These are phyloP conservation scores for Bolboschoenus planiculmis DNA, from an alignment of 176 grass and related monocot genomes.

Conservation along the genomic window DNA sequence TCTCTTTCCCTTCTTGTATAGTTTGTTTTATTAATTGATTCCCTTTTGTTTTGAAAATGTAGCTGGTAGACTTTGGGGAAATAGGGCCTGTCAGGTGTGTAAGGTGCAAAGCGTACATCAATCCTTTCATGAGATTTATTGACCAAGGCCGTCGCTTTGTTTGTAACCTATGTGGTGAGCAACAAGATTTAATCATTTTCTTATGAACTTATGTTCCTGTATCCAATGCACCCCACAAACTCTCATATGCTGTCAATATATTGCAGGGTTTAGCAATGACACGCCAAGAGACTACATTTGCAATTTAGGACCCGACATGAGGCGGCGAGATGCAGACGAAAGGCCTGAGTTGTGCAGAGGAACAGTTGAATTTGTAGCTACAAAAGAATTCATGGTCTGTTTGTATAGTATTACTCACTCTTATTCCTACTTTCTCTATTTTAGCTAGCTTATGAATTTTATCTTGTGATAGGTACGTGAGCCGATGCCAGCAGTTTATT, in stretches of 20 bases:
- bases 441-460: slow-evolving; percentile 16
- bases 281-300: slow-evolving; percentile 93
- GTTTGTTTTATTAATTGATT: slow-evolving; percentile 10
- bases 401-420: slow-evolving; percentile 10
- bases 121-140: slow-evolving; percentile 89
- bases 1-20: slow-evolving; percentile 4
- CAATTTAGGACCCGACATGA: slow-evolving; percentile 92
- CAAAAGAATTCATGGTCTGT: slow-evolving; percentile 95
- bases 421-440: neutral
- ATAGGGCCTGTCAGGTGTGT: slow-evolving; percentile 78
- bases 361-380: slow-evolving; percentile 97
- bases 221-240: neutral
- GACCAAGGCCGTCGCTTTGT: slow-evolving; percentile 71
- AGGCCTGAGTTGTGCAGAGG: slow-evolving; percentile 96
- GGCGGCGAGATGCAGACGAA: slow-evolving; percentile 92
- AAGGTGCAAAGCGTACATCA: slow-evolving; percentile 89
- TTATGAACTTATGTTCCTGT: slow-evolving; percentile 11
- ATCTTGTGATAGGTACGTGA: slow-evolving; percentile 71
- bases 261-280: slow-evolving; percentile 81
- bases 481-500: slow-evolving; percentile 95
- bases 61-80: slow-evolving; percentile 90
- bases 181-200: slow-evolving; percentile 4
- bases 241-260: neutral
- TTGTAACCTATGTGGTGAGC: slow-evolving; percentile 82
- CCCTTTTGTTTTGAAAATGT: slow-evolving; percentile 27